phyloP scores from a whole-genome alignment of 257 asterid species.

The Lavandula angustifolia region DNA sequence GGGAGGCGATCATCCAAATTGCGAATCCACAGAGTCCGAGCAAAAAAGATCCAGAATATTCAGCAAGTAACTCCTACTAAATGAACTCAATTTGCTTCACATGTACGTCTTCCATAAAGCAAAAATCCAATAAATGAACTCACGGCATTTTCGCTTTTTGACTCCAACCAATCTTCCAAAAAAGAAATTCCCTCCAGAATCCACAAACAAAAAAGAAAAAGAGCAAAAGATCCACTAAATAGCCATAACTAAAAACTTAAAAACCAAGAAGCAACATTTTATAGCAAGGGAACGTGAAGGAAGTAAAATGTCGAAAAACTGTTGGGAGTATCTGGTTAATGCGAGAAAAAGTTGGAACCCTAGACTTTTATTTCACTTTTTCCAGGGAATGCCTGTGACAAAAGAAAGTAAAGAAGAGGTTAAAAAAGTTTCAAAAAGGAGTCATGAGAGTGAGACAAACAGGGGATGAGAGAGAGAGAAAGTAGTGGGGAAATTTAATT shows the following conservation, averaged over 20 bases:
- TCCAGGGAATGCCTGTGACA: constrained; percentile 64
- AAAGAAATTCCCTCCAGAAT: constrained; percentile 30
- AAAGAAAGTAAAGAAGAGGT: constrained; percentile 36
- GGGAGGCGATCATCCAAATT: constrained; percentile 21
- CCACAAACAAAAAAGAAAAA: constrained; percentile 4
- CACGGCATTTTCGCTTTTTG: constrained; percentile 52
- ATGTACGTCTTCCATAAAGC: constrained; percentile 57
- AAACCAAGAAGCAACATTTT: neutral
- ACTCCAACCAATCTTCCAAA: constrained; percentile 43
- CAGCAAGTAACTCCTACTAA: constrained; percentile 28
- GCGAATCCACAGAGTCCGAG: constrained; percentile 39
- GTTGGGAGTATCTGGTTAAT: constrained; percentile 15
- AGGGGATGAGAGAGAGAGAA: constrained; percentile 40
- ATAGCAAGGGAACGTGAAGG: neutral
- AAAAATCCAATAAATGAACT: constrained; percentile 49
- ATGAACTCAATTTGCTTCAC: constrained; percentile 46
- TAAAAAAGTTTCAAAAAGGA: constrained; percentile 41
- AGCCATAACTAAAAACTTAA: neutral
- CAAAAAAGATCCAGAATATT: constrained; percentile 67
- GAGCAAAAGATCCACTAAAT: constrained; percentile 4
- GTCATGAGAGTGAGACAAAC: constrained; percentile 43
- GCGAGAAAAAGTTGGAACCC: constrained; percentile 50
- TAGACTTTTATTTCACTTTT: constrained; percentile 38
- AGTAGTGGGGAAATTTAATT: constrained; percentile 15
- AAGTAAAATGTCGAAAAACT: constrained; percentile 36